A percentile compares a stretch with the other conserved stretches of the same genome.
Conservation (phyloP, 768 basidiomycete species). For the Hericium rajendrae region DNA sequence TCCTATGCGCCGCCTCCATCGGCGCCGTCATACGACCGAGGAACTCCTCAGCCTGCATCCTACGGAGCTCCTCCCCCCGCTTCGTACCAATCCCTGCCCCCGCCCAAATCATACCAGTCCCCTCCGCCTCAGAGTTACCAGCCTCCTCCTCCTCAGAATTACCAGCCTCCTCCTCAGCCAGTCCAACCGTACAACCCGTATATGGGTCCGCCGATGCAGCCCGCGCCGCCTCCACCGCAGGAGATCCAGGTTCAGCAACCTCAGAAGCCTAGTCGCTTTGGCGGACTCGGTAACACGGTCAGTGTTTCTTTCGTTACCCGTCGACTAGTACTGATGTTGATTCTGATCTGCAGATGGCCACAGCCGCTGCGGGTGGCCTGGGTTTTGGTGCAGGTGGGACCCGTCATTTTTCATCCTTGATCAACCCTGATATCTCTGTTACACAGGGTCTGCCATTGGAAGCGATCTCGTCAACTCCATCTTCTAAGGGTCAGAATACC, state of each 20-base stretch:
- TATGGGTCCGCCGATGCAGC: slow-evolving; percentile 12
- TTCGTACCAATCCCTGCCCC: slow-evolving; percentile 13
- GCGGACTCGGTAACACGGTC: slow-evolving; percentile 9
- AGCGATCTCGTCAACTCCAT: not conserved
- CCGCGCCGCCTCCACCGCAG: slow-evolving; percentile 13
- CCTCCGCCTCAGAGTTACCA: not conserved
- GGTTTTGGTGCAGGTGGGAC: slow-evolving; percentile 67
- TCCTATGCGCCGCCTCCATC: slow-evolving; percentile 11
- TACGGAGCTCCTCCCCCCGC: not conserved
- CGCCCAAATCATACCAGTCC: slow-evolving; percentile 28
- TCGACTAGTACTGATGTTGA: not conserved
- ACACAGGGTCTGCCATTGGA: not conserved
- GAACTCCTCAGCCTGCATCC: not conserved
- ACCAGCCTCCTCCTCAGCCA: too few relatives aligned
- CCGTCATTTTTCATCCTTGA: not conserved
- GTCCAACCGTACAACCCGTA: slow-evolving; percentile 5
- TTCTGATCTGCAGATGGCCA: slow-evolving; percentile 21
- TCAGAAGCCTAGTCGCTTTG: slow-evolving; percentile 7
- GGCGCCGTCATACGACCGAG: slow-evolving; percentile 11
- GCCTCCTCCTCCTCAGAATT: slow-evolving; percentile 13
- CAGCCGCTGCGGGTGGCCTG: slow-evolving; percentile 47
- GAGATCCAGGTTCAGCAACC: slow-evolving; percentile 12
- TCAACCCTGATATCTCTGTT: slow-evolving; percentile 1
- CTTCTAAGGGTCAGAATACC: not conserved
- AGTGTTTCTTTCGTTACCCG: not conserved